Conservation (phyloP, 2,329 filamentous ascomycete genomes). For the Paraconiothyrium sp. region DNA sequence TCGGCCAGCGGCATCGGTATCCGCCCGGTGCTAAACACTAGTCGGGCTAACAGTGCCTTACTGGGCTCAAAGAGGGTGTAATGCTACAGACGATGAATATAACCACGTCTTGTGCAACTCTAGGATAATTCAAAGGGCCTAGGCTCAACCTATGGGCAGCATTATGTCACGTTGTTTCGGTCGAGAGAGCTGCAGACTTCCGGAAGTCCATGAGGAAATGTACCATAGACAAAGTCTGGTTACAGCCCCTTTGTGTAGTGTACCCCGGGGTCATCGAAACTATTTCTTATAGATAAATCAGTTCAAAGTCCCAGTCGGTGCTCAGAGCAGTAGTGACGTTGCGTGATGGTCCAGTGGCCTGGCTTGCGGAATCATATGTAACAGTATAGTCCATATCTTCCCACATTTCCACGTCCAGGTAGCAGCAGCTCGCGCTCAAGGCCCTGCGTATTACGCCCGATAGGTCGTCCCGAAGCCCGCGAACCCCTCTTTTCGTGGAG, state of each 20-base stretch:
- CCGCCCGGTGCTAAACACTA: too few species aligned
- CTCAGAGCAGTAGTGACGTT: not conserved
- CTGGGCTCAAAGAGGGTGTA: too few species aligned
- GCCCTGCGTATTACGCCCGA: slow-evolving; percentile 6
- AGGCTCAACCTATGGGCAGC: too few species aligned
- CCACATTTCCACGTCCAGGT: slow-evolving; percentile 6
- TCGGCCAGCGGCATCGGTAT: too few species aligned
- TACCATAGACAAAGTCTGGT: too few species aligned
- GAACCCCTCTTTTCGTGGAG: not conserved
- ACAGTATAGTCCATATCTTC: not conserved
- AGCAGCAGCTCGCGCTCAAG: slow-evolving; percentile 5
- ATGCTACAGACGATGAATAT: too few species aligned
- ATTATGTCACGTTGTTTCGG: too few species aligned
- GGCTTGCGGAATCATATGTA: not conserved
- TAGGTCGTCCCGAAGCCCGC: not conserved
- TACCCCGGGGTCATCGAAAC: not conserved
- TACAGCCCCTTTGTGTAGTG: not conserved
- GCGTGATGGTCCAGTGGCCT: not conserved
- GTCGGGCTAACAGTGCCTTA: too few species aligned
- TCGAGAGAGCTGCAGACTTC: too few species aligned
- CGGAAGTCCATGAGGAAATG: too few species aligned
- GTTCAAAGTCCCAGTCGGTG: not conserved
- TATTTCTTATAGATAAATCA: slow-evolving; percentile 1
- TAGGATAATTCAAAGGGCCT: too few species aligned
- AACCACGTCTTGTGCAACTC: too few species aligned